Evolutionary conservation across 768 basidiomycete species (phyloP).

Genomic region (Tylopilus subfusipes): DNA sequence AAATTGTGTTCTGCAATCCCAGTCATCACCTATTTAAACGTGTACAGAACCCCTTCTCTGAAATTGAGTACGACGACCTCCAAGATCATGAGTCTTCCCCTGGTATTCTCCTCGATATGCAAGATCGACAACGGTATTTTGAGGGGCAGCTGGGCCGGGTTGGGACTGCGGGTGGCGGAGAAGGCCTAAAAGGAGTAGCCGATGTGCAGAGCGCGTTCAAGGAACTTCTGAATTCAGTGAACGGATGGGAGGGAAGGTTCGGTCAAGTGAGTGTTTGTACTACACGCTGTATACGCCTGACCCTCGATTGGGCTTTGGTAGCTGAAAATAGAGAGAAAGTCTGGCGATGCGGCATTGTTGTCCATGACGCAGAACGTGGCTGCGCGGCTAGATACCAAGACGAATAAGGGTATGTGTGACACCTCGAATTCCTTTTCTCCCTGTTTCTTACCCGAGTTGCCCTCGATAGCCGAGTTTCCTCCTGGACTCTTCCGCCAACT

Average conservation of each 20-base stretch:
- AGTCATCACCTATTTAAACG: neutral
- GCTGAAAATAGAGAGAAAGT: conserved; percentile 66
- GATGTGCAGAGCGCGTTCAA: conserved; percentile 47
- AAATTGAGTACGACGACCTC: conserved; percentile 86
- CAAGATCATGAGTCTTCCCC: conserved; percentile 60
- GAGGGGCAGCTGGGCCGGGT: conserved; percentile 53
- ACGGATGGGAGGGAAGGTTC: conserved; percentile 57
- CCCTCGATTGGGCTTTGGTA: conserved; percentile 21
- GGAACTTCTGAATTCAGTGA: conserved; percentile 45
- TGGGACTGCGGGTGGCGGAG: conserved; percentile 3
- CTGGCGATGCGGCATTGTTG: conserved; percentile 62
- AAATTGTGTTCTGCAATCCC: conserved; percentile 1
- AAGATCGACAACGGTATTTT: conserved; percentile 79
- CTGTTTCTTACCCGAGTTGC: neutral
- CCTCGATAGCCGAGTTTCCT: conserved; percentile 67
- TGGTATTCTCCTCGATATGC: conserved; percentile 83
- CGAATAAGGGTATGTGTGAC: conserved; percentile 57
- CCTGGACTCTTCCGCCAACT: conserved; percentile 76
- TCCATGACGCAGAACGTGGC: conserved; percentile 56
- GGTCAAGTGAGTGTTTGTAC: conserved; percentile 43
- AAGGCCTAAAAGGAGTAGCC: conserved; percentile 28
- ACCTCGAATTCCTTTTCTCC: neutral
- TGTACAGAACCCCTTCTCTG: conserved; percentile 37
- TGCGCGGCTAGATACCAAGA: conserved; percentile 63
- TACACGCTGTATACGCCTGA: too few relatives aligned